Base-by-base conservation (phyloP, 2,329 filamentous ascomycete genomes). In the Pseudodiploospora longispora region DNA sequence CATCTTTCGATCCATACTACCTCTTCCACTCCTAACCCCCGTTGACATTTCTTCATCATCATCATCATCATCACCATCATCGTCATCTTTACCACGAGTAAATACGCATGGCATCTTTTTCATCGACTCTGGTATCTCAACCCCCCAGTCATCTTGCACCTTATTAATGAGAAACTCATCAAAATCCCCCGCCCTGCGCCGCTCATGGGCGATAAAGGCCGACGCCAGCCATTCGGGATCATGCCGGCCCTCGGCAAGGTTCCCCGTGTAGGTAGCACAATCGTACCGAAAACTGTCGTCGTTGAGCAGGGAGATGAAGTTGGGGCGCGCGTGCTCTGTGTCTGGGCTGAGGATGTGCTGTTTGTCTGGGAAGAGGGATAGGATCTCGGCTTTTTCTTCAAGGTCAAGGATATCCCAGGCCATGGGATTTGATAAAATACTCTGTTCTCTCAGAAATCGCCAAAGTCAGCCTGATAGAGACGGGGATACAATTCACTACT, bases 201-300 rank as follows among this genome's bases (percentile, higher is more conserved):
- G 63, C 43, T 67, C 62, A 48, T 78, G 72, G 1, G 76, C 76
- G 4, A 56, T 56, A 64, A 71, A 77, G 1, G 76, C 76, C 44
- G 71, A 63, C 10, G 55, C 59, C 6, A 80, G 65, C 76, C 76
- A 80, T 10, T 67, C 64, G 2, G 67, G 64, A 50, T 78, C 74
- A 46, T 78, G 72, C 31, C 65, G 67, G 4, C 76, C 76, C 32
- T 62, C 58, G 5, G 56, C 50, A 12, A 80, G 58, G 49, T 73
- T 64, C 31, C 70, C 67, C 30, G 65, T 66, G 53, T 73, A 74
- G 4, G 62, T 62, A 1, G 67, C 63, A 41, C 69, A 66, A 53
- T 72, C 69, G 38, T 70, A 59, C 8, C 71, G 69, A 52, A 74
- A 74, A 50, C 64, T 65, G 50, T 71, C 63, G 53, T 70, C 70